Evolutionary conservation across 805 yeast genomes (phyloP), one percentile per base, ranked within the genome.

Genomic region (Candida vaughaniae): DNA sequence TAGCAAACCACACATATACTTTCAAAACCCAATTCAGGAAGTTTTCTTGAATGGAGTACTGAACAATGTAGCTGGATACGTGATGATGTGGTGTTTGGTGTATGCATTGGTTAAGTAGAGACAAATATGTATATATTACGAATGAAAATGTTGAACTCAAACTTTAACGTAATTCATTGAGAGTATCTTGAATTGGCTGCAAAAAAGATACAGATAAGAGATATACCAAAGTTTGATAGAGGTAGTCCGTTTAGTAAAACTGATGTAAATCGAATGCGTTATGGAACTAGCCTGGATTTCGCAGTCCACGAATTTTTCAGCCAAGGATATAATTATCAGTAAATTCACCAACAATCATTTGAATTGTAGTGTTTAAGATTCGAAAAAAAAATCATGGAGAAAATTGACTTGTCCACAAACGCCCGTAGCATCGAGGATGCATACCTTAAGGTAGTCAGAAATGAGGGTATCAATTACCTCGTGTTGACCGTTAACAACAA

Each of bases 391-490:
- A n/a, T n/a, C n/a, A 77, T 77, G 82, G 82, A 77, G 49, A 73
- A 73, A 56, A 60, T 77, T 36, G 79, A 77, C 49, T 58, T 76
- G 47, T 69, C 90, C 30, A 75, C 88, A 32, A 77, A 85, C 59
- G 85, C 95, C 29, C 77, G 77, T 51, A 82, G 78, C 38, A 82
- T 89, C 51, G 87, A 85, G 55, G 72, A 73, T 39, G 72, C 82
- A 36, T 93, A 91, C 66, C 82, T 84, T 46, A 74, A 77, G 43
- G 83, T 93, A 31, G 91, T 89, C 22, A 75, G 80, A 42, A 90
- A 85, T 50, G 74, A 78, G 10, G 73, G 69, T 29, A 68, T 76
- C 34, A 70, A 82, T 8, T 93, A 93, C 80, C 85, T 85, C 19
- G 80, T 93, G 26, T 85, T 83, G 59, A 80, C 90, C 8, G 91